Conservation (phyloP, 257 asterid species). For the Solanum gracilifrons region DNA sequence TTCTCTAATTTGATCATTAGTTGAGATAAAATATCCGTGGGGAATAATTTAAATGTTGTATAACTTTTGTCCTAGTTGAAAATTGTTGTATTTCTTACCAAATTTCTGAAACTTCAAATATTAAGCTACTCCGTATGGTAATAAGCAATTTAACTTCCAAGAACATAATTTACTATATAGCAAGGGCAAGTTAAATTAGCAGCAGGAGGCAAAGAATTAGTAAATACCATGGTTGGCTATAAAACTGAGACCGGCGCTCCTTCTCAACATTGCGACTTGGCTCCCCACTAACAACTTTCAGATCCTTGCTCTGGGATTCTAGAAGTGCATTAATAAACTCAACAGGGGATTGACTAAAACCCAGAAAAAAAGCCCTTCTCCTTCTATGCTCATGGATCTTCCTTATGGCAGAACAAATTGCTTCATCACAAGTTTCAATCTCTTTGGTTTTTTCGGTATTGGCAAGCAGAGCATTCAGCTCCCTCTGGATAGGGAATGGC, state of each 20-base stretch:
- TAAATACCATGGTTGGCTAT: conserved; percentile 82
- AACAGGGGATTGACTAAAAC: conserved; percentile 93
- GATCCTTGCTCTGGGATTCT: conserved; percentile 88
- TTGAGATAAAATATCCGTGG: not conserved
- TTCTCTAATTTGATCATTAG: not conserved
- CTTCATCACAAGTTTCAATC: conserved; percentile 89
- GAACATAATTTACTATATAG: not conserved
- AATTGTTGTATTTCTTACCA: not conserved
- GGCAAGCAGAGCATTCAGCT: conserved; percentile 70
- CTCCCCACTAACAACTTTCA: conserved; percentile 76
- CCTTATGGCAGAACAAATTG: conserved; percentile 79
- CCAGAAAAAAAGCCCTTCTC: conserved; percentile 93
- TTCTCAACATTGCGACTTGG: conserved; percentile 73
- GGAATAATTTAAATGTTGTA: not conserved
- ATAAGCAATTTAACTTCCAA: not conserved
- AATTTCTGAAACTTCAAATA: not conserved
- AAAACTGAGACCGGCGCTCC: conserved; percentile 85
- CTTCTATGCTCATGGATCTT: conserved; percentile 90
- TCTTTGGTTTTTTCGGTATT: conserved; percentile 88
- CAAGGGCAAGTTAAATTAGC: not conserved
- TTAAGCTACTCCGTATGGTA: not conserved
- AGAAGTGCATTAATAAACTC: conserved; percentile 80
- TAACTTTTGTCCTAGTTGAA: not conserved
- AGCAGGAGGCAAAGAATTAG: not conserved
- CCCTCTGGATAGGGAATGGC: conserved; percentile 92